These are phyloP conservation scores for Pythium myriotylum DNA, from an alignment of 352 stramenopile genomes.

Conservation along the genomic window DNA sequence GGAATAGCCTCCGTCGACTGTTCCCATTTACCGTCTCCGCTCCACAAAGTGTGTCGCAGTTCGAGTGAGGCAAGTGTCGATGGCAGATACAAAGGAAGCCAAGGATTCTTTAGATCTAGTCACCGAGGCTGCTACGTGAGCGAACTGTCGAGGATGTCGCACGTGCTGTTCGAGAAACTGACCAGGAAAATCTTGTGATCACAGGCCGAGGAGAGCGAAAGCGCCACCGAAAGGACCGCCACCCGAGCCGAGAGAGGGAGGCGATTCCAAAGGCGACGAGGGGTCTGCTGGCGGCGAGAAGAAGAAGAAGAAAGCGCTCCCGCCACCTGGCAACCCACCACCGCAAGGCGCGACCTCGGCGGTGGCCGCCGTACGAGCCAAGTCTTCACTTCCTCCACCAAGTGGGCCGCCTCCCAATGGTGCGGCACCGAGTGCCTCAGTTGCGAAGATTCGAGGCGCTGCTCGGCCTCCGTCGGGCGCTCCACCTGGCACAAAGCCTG, in stretches of 20 bases:
- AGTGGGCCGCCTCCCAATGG: slow-evolving; percentile 62
- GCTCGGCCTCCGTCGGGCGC: slow-evolving; percentile 39
- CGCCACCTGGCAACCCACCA: slow-evolving; percentile 67
- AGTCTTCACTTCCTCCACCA: slow-evolving; percentile 58
- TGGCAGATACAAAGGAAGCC: slow-evolving; percentile 27
- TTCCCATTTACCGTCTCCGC: neutral
- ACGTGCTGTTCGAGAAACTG: neutral
- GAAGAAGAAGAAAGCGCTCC: slow-evolving; percentile 71
- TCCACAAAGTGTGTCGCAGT: neutral
- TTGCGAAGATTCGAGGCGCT: slow-evolving; percentile 75
- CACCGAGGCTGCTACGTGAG: slow-evolving; percentile 17
- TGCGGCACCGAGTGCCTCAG: slow-evolving; percentile 52
- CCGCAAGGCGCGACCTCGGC: slow-evolving; percentile 58
- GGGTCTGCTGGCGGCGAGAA: slow-evolving; percentile 25
- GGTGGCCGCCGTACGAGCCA: slow-evolving; percentile 67
- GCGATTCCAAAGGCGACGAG: slow-evolving; percentile 21
- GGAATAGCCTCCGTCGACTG: neutral
- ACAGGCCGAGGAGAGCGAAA: slow-evolving; percentile 18
- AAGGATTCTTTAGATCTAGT: slow-evolving; percentile 23
- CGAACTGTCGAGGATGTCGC: neutral
- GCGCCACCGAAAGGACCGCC: slow-evolving; percentile 27
- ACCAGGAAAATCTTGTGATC: neutral
- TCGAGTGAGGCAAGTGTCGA: neutral
- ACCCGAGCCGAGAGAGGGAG: slow-evolving; percentile 24
- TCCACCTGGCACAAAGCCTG: slow-evolving; percentile 19